phyloP scores from a whole-genome alignment of 75 land plant species.

The Ceratopteris richardii region DNA sequence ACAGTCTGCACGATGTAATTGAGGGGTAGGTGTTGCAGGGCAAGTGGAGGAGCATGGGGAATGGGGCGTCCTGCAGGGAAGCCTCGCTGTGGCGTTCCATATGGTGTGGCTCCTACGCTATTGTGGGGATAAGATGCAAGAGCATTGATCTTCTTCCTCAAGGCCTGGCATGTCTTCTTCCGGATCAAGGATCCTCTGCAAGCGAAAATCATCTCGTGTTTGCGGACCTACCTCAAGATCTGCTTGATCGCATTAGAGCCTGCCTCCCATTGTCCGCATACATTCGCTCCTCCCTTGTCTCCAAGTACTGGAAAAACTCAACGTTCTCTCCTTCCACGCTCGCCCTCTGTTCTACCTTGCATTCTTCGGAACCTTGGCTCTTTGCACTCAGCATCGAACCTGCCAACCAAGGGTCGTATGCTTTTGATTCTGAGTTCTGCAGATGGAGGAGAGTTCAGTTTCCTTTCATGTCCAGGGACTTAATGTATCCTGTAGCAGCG shows the following conservation, averaged over 20 bases:
- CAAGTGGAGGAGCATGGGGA: too few species aligned
- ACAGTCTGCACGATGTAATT: too few species aligned
- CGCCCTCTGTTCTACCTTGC: not conserved
- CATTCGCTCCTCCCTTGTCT: not conserved
- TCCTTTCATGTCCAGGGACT: conserved; percentile 1
- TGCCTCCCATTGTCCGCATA: conserved; percentile 1
- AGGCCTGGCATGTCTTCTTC: too few species aligned
- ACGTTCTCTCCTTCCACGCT: not conserved
- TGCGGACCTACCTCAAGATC: not conserved
- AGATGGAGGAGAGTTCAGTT: not conserved
- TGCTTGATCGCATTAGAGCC: not conserved
- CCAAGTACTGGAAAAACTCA: not conserved
- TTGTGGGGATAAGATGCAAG: too few species aligned
- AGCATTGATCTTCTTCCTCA: too few species aligned
- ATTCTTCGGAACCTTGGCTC: conserved; percentile 1
- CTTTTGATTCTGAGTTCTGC: not conserved
- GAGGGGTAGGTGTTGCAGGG: too few species aligned
- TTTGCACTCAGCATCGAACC: conserved; percentile 3
- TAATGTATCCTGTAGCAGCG: not conserved
- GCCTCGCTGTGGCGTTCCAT: too few species aligned
- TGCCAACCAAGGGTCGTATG: not conserved
- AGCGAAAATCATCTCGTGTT: not conserved
- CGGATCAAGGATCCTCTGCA: too few species aligned
- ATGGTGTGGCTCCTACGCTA: too few species aligned
- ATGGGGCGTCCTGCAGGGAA: too few species aligned